Evolutionary conservation across 768 basidiomycete species (phyloP).

Genomic region (Lyophyllum atratum): DNA sequence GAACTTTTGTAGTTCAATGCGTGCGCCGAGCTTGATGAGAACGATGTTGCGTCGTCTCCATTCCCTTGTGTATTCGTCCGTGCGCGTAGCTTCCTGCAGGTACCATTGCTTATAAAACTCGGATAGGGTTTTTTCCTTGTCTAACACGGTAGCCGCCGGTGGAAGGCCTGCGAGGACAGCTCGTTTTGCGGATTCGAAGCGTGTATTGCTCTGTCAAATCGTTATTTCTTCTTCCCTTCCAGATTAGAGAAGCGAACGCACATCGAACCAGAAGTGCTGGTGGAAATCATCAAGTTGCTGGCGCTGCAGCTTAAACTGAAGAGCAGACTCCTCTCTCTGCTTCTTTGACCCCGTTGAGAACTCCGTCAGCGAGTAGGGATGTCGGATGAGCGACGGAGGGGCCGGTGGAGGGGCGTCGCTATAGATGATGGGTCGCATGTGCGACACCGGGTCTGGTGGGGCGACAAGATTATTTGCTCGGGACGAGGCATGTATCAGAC

Average conservation of each 20-base stretch:
- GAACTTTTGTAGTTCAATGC: constrained; percentile 52
- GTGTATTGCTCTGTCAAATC: constrained; percentile 66
- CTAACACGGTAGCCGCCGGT: constrained; percentile 44
- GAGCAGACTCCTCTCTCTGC: constrained; percentile 47
- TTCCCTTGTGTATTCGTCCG: constrained; percentile 61
- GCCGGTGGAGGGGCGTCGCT: constrained; percentile 49
- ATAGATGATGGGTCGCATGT: constrained; percentile 80
- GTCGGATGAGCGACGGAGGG: constrained; percentile 38
- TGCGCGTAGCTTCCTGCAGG: constrained; percentile 60
- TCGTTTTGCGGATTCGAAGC: constrained; percentile 74
- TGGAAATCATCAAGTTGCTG: constrained; percentile 77
- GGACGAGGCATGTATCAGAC: constrained; percentile 28
- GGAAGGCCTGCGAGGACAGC: constrained; percentile 60
- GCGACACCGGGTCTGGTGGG: constrained; percentile 76
- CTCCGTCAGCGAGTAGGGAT: constrained; percentile 81
- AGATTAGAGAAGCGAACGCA: constrained; percentile 36
- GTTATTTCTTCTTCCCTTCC: neutral
- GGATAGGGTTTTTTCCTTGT: constrained; percentile 70
- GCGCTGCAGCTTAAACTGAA: constrained; percentile 70
- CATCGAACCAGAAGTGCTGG: constrained; percentile 81
- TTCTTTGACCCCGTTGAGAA: constrained; percentile 44
- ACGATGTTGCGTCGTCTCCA: constrained; percentile 66
- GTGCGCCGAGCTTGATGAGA: constrained; percentile 58
- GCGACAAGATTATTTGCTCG: constrained; percentile 47
- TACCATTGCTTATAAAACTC: constrained; percentile 78